phyloP scores from a whole-genome alignment of 2,329 filamentous ascomycete species.

The Xylaria sp. region DNA sequence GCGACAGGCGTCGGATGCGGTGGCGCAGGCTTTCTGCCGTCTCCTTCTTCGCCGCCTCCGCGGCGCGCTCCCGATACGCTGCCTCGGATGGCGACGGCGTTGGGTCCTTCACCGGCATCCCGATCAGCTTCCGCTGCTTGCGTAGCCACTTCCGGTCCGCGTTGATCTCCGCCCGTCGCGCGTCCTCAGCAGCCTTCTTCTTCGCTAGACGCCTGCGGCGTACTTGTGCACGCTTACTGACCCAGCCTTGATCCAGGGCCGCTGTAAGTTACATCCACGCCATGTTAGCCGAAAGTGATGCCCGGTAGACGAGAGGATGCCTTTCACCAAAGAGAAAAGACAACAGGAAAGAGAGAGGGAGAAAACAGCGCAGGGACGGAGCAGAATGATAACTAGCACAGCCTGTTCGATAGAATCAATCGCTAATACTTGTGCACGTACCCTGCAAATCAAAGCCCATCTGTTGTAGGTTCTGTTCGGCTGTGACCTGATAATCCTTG shows the following conservation, averaged over 20 bases:
- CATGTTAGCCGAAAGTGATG: conserved; percentile 4
- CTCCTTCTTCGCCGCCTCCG: background rate
- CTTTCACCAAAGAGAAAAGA: background rate
- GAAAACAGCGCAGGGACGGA: background rate
- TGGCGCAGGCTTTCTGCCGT: conserved; percentile 14
- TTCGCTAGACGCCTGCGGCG: conserved; percentile 1
- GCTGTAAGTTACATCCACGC: background rate
- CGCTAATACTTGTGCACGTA: conserved; percentile 1
- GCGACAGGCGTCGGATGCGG: conserved; percentile 26
- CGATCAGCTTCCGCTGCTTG: conserved; percentile 5
- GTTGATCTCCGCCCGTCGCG: background rate
- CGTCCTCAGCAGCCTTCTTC: background rate
- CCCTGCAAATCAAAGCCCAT: conserved; percentile 21
- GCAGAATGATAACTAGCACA: background rate
- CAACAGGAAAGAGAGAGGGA: background rate
- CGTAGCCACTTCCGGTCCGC: background rate
- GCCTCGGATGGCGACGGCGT: conserved; percentile 20
- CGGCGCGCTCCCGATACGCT: background rate
- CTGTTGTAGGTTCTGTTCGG: conserved; percentile 6
- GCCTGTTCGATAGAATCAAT: background rate
- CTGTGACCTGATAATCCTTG: conserved; percentile 8
- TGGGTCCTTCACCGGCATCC: conserved; percentile 8
- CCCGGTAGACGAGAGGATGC: background rate
- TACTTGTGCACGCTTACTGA: conserved; percentile 17
- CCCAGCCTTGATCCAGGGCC: conserved; percentile 19